Evolutionary conservation across 257 asterid genomes (phyloP), one percentile per base, ranked within the genome.

Genomic region (Solanum clarkiae): DNA sequence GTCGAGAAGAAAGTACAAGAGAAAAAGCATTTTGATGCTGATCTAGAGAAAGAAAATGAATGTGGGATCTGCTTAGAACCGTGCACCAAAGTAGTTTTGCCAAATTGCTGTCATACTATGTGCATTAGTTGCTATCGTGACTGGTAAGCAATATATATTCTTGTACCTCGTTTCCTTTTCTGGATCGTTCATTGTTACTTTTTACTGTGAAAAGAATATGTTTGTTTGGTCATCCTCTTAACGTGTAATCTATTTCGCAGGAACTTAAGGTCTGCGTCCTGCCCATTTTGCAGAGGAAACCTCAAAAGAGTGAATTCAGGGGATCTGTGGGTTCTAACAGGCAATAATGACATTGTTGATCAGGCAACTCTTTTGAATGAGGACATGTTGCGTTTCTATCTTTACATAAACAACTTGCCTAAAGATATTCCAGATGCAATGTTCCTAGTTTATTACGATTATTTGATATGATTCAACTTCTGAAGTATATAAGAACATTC

Each of bases 51-150:
- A 88, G 97, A 93, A 87, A 94, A 92, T 49, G 97, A 93, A 84
- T 93, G 97, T 32, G 97, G 96, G 12, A 93, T 93, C 90, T 96
- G 99, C 90, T 91, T 96, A 85, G 97, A 93, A 90, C 89, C 92
- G 0, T 91, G 98, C 93, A 91, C 98, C 86, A 94, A 93, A 90
- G 92, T 96, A 92, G 98, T 94, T 79, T 69, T 90, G 89, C 98
- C 99, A 10, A 93, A 88, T 84, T 96, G 99, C 88, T 96, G 98
- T 85, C 98, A 94, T 22, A 94, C 96, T 16, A 95, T 96, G 98
- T 96, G 99, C 87, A 93, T 96, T 80, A 94, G 92, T 86, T 96
- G 99, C 86, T 96, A 92, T 40, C 96, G 90, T 63, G 98, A 94
- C 74, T 94, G 98, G 99, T 93, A 89, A 65, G 69, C 54, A 18